Conservation (phyloP, 192 early-diverging fungal genomes). For the Gigaspora rosea region DNA sequence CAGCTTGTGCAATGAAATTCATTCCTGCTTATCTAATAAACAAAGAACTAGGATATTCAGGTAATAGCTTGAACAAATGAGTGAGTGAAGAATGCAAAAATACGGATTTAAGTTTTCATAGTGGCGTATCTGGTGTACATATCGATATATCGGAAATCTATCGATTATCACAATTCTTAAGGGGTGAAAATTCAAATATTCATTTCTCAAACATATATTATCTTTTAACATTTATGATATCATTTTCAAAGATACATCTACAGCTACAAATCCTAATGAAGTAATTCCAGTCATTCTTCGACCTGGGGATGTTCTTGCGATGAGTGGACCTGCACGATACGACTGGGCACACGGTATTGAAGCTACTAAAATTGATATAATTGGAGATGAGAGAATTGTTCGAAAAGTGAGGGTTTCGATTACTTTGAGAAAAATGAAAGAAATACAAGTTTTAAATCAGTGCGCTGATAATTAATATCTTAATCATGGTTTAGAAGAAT, state of each 20-base stretch:
- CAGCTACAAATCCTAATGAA: neutral
- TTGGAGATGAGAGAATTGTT: conserved; percentile 32
- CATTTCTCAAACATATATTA: neutral
- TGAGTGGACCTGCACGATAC: conserved; percentile 41
- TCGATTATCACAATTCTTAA: no score
- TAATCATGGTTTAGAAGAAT: no score
- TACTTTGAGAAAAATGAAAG: conserved; percentile 40
- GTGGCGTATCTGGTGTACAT: no score
- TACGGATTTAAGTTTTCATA: no score
- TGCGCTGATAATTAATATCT: no score
- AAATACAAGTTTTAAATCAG: neutral
- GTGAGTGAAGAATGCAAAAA: no score
- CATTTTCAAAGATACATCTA: no score
- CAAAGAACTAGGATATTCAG: neutral
- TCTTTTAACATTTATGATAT: neutral
- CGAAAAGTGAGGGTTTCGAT: conserved; percentile 41
- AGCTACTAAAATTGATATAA: conserved; percentile 29
- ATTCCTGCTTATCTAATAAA: conserved; percentile 23
- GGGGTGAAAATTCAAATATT: no score
- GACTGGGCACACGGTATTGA: conserved; percentile 45
- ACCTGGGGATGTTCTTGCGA: conserved; percentile 39
- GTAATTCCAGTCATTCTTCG: conserved; percentile 33
- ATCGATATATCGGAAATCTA: no score
- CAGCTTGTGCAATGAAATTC: conserved; percentile 46
- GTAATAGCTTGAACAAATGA: neutral